phyloP scores from a whole-genome alignment of 768 basidiomycete species.

The Hortiboletus flavorubellus region DNA sequence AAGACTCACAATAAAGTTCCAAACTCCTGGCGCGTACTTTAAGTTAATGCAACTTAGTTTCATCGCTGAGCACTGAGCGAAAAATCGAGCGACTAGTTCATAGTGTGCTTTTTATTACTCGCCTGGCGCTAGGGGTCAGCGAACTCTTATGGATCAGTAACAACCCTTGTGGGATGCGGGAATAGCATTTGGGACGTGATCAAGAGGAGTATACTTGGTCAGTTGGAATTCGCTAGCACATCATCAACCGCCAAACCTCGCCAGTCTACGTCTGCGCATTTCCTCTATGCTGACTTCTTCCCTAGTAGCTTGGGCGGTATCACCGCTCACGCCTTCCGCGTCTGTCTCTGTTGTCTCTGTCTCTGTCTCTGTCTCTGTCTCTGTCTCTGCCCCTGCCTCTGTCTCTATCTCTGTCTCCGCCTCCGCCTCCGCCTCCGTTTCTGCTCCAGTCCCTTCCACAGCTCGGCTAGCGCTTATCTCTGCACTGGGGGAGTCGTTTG shows the following conservation, averaged over 20 bases:
- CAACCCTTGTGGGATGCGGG: not conserved
- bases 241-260: constrained; percentile 54
- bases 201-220: not conserved
- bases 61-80: too few relatives aligned
- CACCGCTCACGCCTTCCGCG: constrained; percentile 7
- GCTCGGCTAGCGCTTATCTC: constrained; percentile 9
- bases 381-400: constrained; percentile 32
- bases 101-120: not conserved
- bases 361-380: constrained; percentile 38
- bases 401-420: constrained; percentile 30
- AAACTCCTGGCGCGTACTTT: not conserved
- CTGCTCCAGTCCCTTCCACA: constrained; percentile 18
- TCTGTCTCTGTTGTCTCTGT: constrained; percentile 28
- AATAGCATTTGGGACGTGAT: not conserved
- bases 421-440: constrained; percentile 37
- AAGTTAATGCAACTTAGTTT: not conserved
- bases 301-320: constrained; percentile 12
- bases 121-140: not conserved
- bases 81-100: not conserved
- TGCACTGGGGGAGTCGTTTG: not conserved
- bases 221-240: not conserved
- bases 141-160: not conserved
- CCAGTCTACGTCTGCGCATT: constrained; percentile 59
- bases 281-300: constrained; percentile 58
- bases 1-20: not conserved